A percentile compares a stretch with the other conserved stretches of the same genome.
Evolutionary conservation across 805 yeast species (phyloP).

Genomic region (Candida patagonica): DNA sequence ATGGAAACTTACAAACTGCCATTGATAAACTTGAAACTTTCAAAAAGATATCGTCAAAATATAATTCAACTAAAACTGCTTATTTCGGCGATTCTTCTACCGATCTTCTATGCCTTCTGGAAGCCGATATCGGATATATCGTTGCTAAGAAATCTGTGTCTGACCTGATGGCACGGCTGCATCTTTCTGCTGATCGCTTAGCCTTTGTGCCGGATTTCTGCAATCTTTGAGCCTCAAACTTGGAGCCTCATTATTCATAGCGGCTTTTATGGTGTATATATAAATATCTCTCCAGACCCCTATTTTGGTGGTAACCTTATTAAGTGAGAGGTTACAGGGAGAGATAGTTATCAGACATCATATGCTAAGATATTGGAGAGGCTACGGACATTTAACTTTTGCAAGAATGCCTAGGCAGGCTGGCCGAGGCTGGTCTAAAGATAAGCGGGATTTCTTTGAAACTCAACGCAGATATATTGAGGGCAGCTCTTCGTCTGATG

Average conservation of each 20-base stretch:
- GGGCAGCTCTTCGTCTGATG: not conserved
- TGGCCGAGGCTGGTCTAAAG: too few relatives aligned
- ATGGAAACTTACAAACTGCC: conserved; percentile 39
- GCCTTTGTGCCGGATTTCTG: not conserved
- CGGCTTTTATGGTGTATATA: too few relatives aligned
- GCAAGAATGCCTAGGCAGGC: too few relatives aligned
- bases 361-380: too few relatives aligned
- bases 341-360: too few relatives aligned
- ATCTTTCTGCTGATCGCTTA: not conserved
- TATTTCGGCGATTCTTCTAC: conserved; percentile 60
- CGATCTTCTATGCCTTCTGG: conserved; percentile 35
- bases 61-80: conserved; percentile 17
- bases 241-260: too few relatives aligned
- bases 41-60: conserved; percentile 12
- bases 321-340: too few relatives aligned
- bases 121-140: not conserved
- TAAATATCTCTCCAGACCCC: too few relatives aligned
- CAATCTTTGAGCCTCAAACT: too few relatives aligned
- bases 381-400: too few relatives aligned
- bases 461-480: conserved; percentile 4
- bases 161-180: not conserved
- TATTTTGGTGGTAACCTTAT: too few relatives aligned
- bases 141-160: not conserved
- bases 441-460: conserved; percentile 4
- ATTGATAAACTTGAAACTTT: conserved; percentile 37